Base-by-base conservation (phyloP, 2,329 filamentous ascomycete genomes). In the Calonectria pseudoreteaudii region DNA sequence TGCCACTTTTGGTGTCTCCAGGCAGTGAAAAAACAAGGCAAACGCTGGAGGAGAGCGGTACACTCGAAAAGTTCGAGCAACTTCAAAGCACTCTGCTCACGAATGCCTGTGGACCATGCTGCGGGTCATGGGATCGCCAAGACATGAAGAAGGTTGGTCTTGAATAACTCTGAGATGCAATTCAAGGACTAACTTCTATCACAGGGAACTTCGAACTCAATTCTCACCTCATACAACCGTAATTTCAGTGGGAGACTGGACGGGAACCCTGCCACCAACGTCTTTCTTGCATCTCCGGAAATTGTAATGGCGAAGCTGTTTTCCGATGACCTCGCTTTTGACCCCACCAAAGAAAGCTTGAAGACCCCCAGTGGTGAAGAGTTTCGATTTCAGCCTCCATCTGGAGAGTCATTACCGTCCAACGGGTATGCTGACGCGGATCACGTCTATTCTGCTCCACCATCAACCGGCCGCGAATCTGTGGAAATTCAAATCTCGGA, bases 231-330 rank as follows among this genome's bases (percentile, higher is more conserved):
- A 31, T 99, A 98, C 93, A 99, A 99, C 94, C 95, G 97, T 87
- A 98, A 99, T 92, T 98, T 99, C 90, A 98, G 96, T 75, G 96
- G 96, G 79, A 95, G 97, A 84, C 98, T 98, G 86, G 96, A 98
- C 81, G 95, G 94, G 79, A 98, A 98, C 90, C 95, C 95, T 50
- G 95, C 95, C 70, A 98, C 95, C 67, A 95, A 98, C 89, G 94
- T 95, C 72, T 98, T 98, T 86, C 95, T 98, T 79, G 93, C 95
- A 77, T 98, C 95, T 8, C 95, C 95, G 70, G 95, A 98, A 84
- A 89, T 98, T 74, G 95, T 97, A 52, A 94, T 97, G 68, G 95
- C 95, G 78, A 88, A 98, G 89, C 93, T 93, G 75, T 91, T 97
- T 83, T 95, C 95, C 69, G 95, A 95, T 79, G 91, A 91, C 71